Evolutionary conservation across 2,329 filamentous ascomycete genomes (phyloP).

Genomic region (Dactylellina leptospora): DNA sequence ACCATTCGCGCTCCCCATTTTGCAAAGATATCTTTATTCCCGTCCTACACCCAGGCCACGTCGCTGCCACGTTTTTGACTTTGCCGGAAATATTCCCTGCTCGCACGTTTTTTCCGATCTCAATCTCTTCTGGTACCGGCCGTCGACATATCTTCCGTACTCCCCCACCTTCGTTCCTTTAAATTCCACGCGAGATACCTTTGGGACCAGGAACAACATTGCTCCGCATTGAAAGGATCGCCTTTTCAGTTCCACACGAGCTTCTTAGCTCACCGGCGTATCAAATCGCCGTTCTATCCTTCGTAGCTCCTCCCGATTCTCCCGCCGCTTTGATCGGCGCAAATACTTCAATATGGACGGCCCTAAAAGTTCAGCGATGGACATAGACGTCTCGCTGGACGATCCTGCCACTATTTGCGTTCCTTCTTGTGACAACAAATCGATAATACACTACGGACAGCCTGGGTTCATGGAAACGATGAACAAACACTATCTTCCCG

Average conservation of each 20-base stretch:
- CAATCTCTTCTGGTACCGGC: slow-evolving; percentile 27
- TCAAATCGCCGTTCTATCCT: slow-evolving; percentile 39
- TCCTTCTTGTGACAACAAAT: slow-evolving; percentile 51
- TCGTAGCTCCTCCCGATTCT: background rate
- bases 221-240: slow-evolving; percentile 15
- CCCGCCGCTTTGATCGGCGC: slow-evolving; percentile 14
- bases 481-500: slow-evolving; percentile 46
- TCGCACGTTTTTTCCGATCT: slow-evolving; percentile 37
- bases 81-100: slow-evolving; percentile 50
- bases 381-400: slow-evolving; percentile 45
- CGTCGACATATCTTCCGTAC: slow-evolving; percentile 23
- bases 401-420: slow-evolving; percentile 44
- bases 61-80: slow-evolving; percentile 54
- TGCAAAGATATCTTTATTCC: slow-evolving; percentile 16
- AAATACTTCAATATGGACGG: slow-evolving; percentile 33
- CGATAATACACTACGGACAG: slow-evolving; percentile 49
- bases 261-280: slow-evolving; percentile 40
- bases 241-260: slow-evolving; percentile 9
- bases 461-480: slow-evolving; percentile 49
- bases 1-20: slow-evolving; percentile 27
- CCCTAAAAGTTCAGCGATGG: slow-evolving; percentile 41
- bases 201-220: slow-evolving; percentile 27
- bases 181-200: slow-evolving; percentile 39
- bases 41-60: slow-evolving; percentile 52
- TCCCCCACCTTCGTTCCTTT: slow-evolving; percentile 11